These are phyloP conservation scores for Penicillium sp. DNA, from an alignment of 2,329 filamentous ascomycete species.

Conservation along the genomic window DNA sequence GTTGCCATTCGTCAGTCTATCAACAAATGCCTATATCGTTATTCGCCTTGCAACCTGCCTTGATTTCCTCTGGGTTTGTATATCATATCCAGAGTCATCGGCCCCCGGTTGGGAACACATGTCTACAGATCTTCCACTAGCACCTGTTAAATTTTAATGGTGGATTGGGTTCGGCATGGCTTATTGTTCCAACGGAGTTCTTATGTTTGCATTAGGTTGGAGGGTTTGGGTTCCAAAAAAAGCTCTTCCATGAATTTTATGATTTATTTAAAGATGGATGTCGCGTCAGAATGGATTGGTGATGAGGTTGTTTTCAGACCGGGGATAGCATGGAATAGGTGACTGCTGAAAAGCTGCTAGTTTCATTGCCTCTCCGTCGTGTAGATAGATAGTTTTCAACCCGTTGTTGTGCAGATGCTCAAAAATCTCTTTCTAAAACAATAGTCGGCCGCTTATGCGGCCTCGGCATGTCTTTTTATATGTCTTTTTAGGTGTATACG, in stretches of 20 bases:
- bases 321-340: slow-evolving; percentile 2
- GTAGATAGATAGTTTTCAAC: slow-evolving; percentile 5
- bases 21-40: slow-evolving; percentile 9
- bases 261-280: slow-evolving; percentile 8
- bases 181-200: slow-evolving; percentile 12
- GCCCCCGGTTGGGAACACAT: slow-evolving; percentile 5
- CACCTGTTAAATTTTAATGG: slow-evolving; percentile 10
- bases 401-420: background rate
- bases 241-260: slow-evolving; percentile 14
- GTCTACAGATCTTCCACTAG: slow-evolving; percentile 10
- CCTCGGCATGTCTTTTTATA: too few relatives aligned
- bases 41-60: slow-evolving; percentile 7
- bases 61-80: background rate
- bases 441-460: too few relatives aligned
- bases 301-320: slow-evolving; percentile 1
- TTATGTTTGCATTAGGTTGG: slow-evolving; percentile 13
- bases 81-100: background rate
- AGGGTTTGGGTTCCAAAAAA: slow-evolving; percentile 14
- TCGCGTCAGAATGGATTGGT: slow-evolving; percentile 1
- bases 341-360: background rate
- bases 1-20: slow-evolving; percentile 12
- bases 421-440: background rate
- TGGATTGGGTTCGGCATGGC: slow-evolving; percentile 9
- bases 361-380: background rate
- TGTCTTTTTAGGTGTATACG: too few relatives aligned